Evolutionary conservation across 352 stramenopile species (phyloP), one percentile per base, ranked within the genome.

Genomic region (Pythium rishiriense): DNA sequence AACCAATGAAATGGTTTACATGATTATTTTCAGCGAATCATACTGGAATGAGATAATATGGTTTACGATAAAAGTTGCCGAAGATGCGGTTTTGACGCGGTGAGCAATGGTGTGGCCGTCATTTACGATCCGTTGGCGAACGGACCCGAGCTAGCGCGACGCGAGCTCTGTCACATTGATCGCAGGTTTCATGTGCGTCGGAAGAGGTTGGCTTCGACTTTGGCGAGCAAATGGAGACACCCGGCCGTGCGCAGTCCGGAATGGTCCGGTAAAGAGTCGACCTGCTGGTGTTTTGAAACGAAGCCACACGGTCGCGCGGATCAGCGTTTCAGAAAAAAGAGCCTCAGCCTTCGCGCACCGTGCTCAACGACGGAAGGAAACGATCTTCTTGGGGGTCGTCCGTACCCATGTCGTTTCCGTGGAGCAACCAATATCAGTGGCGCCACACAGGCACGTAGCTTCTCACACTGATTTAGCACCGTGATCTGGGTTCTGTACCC

Each of bases 401-500:
- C n/a, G n/a, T n/a, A n/a, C n/a, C n/a, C n/a, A n/a, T n/a, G n/a
- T n/a, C n/a, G n/a, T n/a, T n/a, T n/a, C n/a, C n/a, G n/a, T n/a
- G n/a, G n/a, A n/a, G n/a, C n/a, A n/a, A n/a, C n/a, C n/a, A n/a
- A n/a, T n/a, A n/a, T n/a, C n/a, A n/a, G n/a, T n/a, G n/a, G n/a
- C n/a, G n/a, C n/a, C n/a, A n/a, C n/a, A 39, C 33, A 39, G 3
- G 12, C 42, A 1, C 0, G 24, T 48, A 21, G 1, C 15, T 28
- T 14, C 8, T 21, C 2, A 3, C n/a, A 53, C 47, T 37, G 17
- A 26, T 11, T 39, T 53, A 53, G 26, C 14, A 37, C 4, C 3
- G 19, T n/a, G 11, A 39, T 14, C 12, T 53, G 47, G 17, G 47
- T 53, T 39, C 47, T 39, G 47, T 53, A 53, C 26, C 47, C 47